Conservation (phyloP, 129 eudicot species). For the Arctium minus region DNA sequence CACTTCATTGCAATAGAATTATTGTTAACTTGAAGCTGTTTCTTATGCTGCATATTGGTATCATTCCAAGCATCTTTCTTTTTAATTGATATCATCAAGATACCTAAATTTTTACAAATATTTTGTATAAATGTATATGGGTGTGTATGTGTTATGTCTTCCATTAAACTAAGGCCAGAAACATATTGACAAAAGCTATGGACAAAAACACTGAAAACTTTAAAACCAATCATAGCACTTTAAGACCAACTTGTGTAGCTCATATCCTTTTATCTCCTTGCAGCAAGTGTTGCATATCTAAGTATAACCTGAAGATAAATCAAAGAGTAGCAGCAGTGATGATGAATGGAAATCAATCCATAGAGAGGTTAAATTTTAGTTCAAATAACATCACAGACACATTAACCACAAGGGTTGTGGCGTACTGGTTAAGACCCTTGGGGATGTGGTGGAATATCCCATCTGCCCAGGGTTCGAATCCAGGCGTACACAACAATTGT, state of each 20-base stretch:
- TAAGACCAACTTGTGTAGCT: neutral
- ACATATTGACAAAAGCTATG: neutral
- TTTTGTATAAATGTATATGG: neutral
- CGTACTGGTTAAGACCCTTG: too few relatives aligned
- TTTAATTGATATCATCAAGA: neutral
- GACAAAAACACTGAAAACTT: neutral
- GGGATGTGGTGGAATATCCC: too few relatives aligned
- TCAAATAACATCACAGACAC: neutral
- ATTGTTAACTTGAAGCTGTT: slow-evolving; percentile 1
- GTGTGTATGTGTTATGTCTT: too few relatives aligned
- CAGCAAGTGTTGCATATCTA: neutral
- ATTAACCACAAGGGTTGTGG: too few relatives aligned
- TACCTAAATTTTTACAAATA: neutral
- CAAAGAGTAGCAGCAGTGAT: slow-evolving; percentile 8
- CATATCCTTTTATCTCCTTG: neutral
- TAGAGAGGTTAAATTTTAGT: slow-evolving; percentile 13
- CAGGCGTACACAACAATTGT: too few relatives aligned
- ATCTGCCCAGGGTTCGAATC: too few relatives aligned
- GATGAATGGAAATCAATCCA: slow-evolving; percentile 27
- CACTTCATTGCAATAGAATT: neutral
- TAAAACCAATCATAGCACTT: neutral
- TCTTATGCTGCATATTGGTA: slow-evolving; percentile 5
- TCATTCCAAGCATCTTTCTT: slow-evolving; percentile 12
- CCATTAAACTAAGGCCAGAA: too few relatives aligned
- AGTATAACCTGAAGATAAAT: slow-evolving; percentile 6